phyloP scores from a whole-genome alignment of 2,329 filamentous ascomycete genomes.

The Akanthomyces lecanii region DNA sequence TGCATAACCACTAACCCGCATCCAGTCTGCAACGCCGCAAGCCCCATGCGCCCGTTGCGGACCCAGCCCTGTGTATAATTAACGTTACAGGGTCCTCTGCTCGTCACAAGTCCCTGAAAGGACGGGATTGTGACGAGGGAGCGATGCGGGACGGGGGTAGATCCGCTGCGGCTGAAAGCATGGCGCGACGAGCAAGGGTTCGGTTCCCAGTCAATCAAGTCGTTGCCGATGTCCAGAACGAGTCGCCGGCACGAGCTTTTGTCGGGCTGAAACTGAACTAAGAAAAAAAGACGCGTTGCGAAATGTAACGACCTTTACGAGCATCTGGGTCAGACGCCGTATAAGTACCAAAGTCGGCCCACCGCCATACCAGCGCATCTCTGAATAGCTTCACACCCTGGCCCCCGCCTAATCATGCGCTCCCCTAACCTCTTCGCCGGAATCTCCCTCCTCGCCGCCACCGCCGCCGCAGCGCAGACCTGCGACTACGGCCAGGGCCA shows the following conservation, averaged over 20 bases:
- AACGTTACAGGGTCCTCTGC: background rate
- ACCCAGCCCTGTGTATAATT: background rate
- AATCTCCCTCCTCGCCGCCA: background rate
- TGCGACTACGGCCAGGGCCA: conserved; percentile 3
- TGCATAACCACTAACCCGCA: background rate
- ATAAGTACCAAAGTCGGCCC: no score
- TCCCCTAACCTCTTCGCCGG: no score
- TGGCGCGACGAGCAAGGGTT: background rate
- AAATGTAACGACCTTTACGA: background rate
- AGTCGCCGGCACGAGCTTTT: background rate
- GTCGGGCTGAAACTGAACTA: background rate
- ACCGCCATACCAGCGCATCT: background rate
- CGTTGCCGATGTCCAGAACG: background rate
- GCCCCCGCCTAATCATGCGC: background rate
- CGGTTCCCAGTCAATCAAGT: background rate
- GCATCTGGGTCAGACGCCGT: no score
- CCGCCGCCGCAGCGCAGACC: background rate
- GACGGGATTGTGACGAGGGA: background rate
- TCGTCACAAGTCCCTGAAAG: background rate
- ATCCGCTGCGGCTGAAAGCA: background rate
- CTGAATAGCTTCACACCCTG: background rate
- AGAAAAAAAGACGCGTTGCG: background rate
- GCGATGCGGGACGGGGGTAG: background rate
- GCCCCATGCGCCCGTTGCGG: no score
- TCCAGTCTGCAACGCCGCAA: background rate